These are phyloP conservation scores for Beauveria scarabaeidicola DNA, from an alignment of 2,329 filamentous ascomycete genomes.

Conservation along the genomic window DNA sequence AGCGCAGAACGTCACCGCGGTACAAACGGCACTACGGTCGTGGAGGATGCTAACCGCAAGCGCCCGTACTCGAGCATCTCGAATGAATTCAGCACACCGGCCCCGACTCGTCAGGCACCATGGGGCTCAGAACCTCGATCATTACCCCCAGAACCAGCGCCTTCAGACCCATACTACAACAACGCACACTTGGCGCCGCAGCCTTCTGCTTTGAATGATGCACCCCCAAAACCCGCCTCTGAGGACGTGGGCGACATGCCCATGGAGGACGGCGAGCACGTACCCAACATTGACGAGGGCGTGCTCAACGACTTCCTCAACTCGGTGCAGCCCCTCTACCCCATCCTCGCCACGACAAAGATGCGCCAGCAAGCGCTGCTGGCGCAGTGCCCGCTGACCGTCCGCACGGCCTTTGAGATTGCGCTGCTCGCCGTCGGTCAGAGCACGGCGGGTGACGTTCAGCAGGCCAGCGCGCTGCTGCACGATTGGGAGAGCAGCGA, in stretches of 20 bases:
- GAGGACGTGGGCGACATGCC: slow-evolving; percentile 21
- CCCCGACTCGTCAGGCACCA: slow-evolving; percentile 32
- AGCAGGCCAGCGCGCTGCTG: slow-evolving; percentile 38
- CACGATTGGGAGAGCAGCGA: slow-evolving; percentile 42
- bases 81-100: slow-evolving; percentile 32
- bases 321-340: slow-evolving; percentile 58
- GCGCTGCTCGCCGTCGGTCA: slow-evolving; percentile 50
- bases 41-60: slow-evolving; percentile 30
- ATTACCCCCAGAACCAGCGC: slow-evolving; percentile 32
- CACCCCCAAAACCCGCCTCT: slow-evolving; percentile 27
- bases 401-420: slow-evolving; percentile 57
- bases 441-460: slow-evolving; percentile 32
- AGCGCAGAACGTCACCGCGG: slow-evolving; percentile 25
- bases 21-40: slow-evolving; percentile 19
- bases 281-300: slow-evolving; percentile 33
- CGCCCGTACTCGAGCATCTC: slow-evolving; percentile 42
- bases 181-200: slow-evolving; percentile 38
- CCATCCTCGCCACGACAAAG: slow-evolving; percentile 53
- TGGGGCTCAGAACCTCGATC: slow-evolving; percentile 42
- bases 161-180: slow-evolving; percentile 29
- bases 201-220: slow-evolving; percentile 30
- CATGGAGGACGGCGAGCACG: slow-evolving; percentile 25
- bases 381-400: slow-evolving; percentile 42
- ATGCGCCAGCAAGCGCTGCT: slow-evolving; percentile 47
- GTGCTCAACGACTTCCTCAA: slow-evolving; percentile 49